These are phyloP conservation scores for Lentinula sp. DNA, from an alignment of 768 basidiomycete species.

Conservation along the genomic window DNA sequence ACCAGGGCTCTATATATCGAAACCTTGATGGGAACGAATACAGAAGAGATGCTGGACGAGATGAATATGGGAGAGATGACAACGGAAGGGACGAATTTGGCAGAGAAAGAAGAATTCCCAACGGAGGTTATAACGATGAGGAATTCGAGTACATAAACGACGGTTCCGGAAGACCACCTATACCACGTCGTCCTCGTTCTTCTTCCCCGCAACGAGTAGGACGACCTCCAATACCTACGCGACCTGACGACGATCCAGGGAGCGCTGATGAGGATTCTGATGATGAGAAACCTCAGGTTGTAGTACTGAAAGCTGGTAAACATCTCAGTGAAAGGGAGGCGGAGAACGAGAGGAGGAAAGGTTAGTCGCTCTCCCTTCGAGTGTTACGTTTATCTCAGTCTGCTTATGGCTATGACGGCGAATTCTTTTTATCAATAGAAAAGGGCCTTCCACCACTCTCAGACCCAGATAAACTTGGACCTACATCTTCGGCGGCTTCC, in stretches of 20 bases:
- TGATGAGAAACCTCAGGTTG: conserved; percentile 44
- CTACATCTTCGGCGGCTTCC: neutral
- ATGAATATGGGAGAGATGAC: neutral
- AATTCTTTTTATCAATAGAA: conserved; percentile 17
- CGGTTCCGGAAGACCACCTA: conserved; percentile 44
- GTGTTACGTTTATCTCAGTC: neutral
- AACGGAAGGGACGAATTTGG: neutral
- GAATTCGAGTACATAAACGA: conserved; percentile 34
- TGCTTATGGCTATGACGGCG: neutral
- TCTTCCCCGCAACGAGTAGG: neutral
- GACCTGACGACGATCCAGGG: conserved; percentile 40
- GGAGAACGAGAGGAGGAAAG: conserved; percentile 49
- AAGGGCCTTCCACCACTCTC: conserved; percentile 35
- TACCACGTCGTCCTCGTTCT: conserved; percentile 24
- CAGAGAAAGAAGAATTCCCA: conserved; percentile 24
- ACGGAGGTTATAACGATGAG: conserved; percentile 14
- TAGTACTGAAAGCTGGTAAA: conserved; percentile 45
- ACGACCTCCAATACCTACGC: conserved; percentile 38
- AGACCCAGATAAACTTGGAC: conserved; percentile 8
- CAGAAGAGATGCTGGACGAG: neutral
- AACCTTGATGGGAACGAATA: neutral
- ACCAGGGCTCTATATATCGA: neutral
- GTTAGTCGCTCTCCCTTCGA: conserved; percentile 16
- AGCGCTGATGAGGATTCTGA: conserved; percentile 44
- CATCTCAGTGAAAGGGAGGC: conserved; percentile 54